These are phyloP conservation scores for Marasmius sp. DNA, from an alignment of 1,284 basidiomycete species.

Conservation along the genomic window DNA sequence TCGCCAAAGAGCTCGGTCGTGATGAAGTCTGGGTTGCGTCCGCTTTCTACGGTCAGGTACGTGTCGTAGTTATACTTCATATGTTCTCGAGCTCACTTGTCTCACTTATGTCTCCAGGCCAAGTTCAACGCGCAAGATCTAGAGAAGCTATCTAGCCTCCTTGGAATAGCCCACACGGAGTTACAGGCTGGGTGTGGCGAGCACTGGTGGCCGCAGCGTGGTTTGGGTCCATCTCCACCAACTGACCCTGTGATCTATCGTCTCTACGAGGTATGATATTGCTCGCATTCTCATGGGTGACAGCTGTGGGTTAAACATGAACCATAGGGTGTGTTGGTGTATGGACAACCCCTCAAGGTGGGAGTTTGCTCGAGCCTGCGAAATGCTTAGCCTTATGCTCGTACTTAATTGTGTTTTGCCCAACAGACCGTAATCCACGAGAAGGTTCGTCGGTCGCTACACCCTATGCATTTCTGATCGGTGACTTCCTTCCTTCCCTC, in stretches of 20 bases:
- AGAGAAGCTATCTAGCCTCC: slow-evolving; percentile 46
- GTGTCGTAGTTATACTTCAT: slow-evolving; percentile 7
- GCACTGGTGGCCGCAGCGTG: slow-evolving; percentile 75
- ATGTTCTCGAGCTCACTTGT: background rate
- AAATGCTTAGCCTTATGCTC: background rate
- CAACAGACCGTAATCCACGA: slow-evolving; percentile 77
- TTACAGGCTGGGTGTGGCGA: slow-evolving; percentile 55
- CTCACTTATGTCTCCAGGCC: slow-evolving; percentile 43
- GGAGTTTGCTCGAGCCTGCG: slow-evolving; percentile 11
- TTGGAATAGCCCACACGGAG: slow-evolving; percentile 43
- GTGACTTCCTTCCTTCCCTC: background rate
- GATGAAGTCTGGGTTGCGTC: slow-evolving; percentile 91
- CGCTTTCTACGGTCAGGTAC: slow-evolving; percentile 81
- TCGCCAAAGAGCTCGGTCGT: slow-evolving; percentile 68
- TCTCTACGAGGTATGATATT: slow-evolving; percentile 68
- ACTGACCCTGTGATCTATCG: slow-evolving; percentile 85
- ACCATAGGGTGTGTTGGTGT: slow-evolving; percentile 73
- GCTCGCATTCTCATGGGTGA: background rate
- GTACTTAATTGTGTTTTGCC: background rate
- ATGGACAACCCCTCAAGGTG: slow-evolving; percentile 79
- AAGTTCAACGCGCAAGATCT: slow-evolving; percentile 67
- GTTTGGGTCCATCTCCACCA: slow-evolving; percentile 66
- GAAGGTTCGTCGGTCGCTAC: slow-evolving; percentile 49
- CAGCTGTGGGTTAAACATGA: background rate
- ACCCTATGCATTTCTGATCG: background rate